Evolutionary conservation across 352 stramenopile genomes (phyloP).

Genomic region (Globisporangium mamillatum): DNA sequence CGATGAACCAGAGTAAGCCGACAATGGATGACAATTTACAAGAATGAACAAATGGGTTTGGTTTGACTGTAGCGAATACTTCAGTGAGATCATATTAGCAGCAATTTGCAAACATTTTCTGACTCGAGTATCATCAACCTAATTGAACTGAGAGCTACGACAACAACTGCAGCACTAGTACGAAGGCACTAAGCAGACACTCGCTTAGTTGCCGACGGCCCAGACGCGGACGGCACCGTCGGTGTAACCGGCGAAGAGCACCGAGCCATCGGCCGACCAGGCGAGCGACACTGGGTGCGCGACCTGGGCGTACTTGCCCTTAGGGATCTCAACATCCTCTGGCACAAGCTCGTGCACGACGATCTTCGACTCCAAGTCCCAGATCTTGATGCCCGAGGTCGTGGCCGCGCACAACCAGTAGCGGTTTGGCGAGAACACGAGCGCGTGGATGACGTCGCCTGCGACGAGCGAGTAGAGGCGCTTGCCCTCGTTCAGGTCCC

Average conservation of each 20-base stretch:
- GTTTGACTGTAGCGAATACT: conserved; percentile 19
- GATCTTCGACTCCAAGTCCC: conserved; percentile 99
- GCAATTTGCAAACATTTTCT: neutral
- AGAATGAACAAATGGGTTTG: neutral
- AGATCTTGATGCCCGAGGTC: conserved; percentile 99
- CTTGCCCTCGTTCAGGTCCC: conserved; percentile 99
- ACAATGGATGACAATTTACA: no score
- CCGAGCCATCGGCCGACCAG: conserved; percentile 97
- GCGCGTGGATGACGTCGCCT: conserved; percentile 95
- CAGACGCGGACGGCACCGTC: conserved; percentile 98
- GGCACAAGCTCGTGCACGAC: conserved; percentile 97
- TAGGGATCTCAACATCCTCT: conserved; percentile 83
- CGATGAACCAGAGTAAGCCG: neutral
- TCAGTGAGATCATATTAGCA: conserved; percentile 14
- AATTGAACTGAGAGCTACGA: conserved; percentile 10
- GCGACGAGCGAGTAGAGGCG: conserved; percentile 98
- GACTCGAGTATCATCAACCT: conserved; percentile 12
- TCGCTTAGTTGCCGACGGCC: conserved; percentile 85
- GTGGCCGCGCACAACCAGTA: conserved; percentile 99
- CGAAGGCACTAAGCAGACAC: conserved; percentile 5
- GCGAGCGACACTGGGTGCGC: conserved; percentile 97
- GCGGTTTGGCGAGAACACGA: conserved; percentile 99
- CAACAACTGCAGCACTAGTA: conserved; percentile 9
- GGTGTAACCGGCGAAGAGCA: conserved; percentile 99
- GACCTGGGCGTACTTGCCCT: conserved; percentile 92